phyloP scores from a whole-genome alignment of 2,329 filamentous ascomycete genomes.

The Rasamsonia emersonii region DNA sequence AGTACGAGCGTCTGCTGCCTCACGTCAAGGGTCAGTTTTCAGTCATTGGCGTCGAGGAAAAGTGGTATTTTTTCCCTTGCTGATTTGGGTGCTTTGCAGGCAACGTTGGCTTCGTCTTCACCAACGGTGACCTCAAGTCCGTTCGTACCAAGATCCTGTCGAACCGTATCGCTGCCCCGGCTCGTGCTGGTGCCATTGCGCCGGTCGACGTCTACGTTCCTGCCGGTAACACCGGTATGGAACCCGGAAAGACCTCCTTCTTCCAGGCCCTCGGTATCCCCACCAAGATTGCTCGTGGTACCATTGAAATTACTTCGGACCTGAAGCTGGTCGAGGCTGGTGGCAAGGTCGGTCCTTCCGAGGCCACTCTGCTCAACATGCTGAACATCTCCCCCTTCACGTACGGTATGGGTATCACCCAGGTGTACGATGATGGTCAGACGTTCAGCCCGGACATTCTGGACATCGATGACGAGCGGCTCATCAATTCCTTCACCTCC shows the following conservation, averaged over 20 bases:
- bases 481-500: slow-evolving; percentile 70
- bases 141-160: slow-evolving; percentile 87
- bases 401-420: slow-evolving; percentile 91
- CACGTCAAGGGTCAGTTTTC: slow-evolving; percentile 64
- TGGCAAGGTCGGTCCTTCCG: slow-evolving; percentile 93
- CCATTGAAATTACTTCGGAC: slow-evolving; percentile 98
- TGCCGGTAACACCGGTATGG: slow-evolving; percentile 99
- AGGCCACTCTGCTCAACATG: slow-evolving; percentile 99
- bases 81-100: slow-evolving; percentile 33
- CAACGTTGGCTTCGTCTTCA: slow-evolving; percentile 99
- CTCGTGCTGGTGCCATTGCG: slow-evolving; percentile 94
- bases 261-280: slow-evolving; percentile 99
- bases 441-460: slow-evolving; percentile 77
- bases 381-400: slow-evolving; percentile 99
- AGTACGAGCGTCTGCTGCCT: slow-evolving; percentile 96
- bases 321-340: slow-evolving; percentile 94
- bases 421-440: slow-evolving; percentile 98
- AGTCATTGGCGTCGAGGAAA: not conserved
- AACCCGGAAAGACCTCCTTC: slow-evolving; percentile 99
- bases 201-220: slow-evolving; percentile 90
- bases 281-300: slow-evolving; percentile 99
- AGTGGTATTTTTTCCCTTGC: not conserved
- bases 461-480: slow-evolving; percentile 90
- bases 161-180: slow-evolving; percentile 97
- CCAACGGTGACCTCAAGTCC: slow-evolving; percentile 88